Base-by-base conservation (phyloP, 176 grass and related monocot species). In the Oryza longistaminata region DNA sequence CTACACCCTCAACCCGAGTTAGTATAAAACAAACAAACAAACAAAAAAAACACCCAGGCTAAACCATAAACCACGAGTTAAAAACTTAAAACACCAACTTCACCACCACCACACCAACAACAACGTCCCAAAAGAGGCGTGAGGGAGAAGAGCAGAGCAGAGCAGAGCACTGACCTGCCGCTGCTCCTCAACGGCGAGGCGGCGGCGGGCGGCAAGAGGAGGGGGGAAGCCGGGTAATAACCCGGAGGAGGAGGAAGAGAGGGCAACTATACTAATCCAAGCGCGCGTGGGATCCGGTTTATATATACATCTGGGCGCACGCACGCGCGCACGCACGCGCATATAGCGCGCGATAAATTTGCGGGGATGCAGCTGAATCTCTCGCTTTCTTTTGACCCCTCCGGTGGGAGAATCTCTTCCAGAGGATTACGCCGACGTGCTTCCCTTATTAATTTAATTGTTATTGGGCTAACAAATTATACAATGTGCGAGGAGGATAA, bases 101-200 rank as follows among this genome's bases (percentile, higher is more conserved):
- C 50, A 53, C 45, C 11, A 48, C 45, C 50, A 19, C 45, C 11
- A 48, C 45, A 48, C 49, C 14, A 7, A 3, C 52, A 17, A 53
- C 39, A 21, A 55, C 16, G 29, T 12, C 7, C n/a, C 62, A 24
- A 67, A 39, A 40, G 27, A 33, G 7, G 52, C 8, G 17, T 25
- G 26, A 9, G 52, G 68, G 69, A 68, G 35, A 50, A 21, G 37
- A 66, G n/a, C 66, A 21, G 37, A 66, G n/a, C n/a, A n/a, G n/a
- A n/a, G n/a, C 66, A 53, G 52, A 34, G 26, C 44, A 79, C 84
- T 86, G 74, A 83, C 84, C 84, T 61, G 61, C 60, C 52, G 44
- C 42, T 44, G 52, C 33, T 39, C 2, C 71, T 37, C 82, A 21
- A 27, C 6, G 24, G 17, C 14, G 44, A 45, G 9, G 52, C 37